A percentile compares a stretch with the other conserved stretches of the same genome.
Evolutionary conservation across 208 protist genomes (phyloP).

Genomic region (Trypanosomatidae sp.): DNA sequence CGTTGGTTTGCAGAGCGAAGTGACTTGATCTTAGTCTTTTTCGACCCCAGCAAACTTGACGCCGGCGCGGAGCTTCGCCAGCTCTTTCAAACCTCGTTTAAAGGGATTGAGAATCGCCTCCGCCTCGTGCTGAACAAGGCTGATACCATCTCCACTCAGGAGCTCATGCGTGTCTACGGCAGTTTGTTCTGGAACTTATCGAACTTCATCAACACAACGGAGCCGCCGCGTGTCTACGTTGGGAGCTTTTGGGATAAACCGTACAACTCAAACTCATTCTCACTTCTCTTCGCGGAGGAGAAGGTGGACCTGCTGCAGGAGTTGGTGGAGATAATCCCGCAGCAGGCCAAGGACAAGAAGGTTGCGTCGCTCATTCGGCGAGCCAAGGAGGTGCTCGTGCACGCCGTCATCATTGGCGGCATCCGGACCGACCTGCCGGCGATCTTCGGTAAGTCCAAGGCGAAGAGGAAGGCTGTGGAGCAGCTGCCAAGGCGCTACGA

Average conservation of each 20-base stretch:
- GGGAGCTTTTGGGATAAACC: constrained; percentile 96
- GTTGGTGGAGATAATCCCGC: constrained; percentile 77
- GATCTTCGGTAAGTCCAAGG: constrained; percentile 78
- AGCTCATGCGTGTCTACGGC: constrained; percentile 96
- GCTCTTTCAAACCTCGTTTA: constrained; percentile 61
- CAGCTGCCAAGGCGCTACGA: constrained; percentile 63
- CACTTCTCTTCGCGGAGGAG: constrained; percentile 74
- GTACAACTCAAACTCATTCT: constrained; percentile 63
- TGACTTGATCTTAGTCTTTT: constrained; percentile 81
- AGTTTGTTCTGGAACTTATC: constrained; percentile 96
- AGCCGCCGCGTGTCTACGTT: constrained; percentile 95
- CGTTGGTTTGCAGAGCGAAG: constrained; percentile 80
- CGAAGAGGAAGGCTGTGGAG: constrained; percentile 54
- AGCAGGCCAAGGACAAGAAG: constrained; percentile 83
- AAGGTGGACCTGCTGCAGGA: constrained; percentile 87
- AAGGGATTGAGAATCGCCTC: constrained; percentile 91
- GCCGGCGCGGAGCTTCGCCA: constrained; percentile 63
- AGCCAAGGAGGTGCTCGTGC: constrained; percentile 84
- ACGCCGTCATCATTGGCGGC: constrained; percentile 80
- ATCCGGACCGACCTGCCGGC: constrained; percentile 67
- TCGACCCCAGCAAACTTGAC: constrained; percentile 79
- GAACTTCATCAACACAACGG: constrained; percentile 92
- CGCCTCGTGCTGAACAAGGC: constrained; percentile 97
- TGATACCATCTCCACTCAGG: constrained; percentile 89
- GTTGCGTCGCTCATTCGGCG: constrained; percentile 90